These are phyloP conservation scores for Vickermania spadyakhi DNA, from an alignment of 208 protist genomes.

Conservation along the genomic window DNA sequence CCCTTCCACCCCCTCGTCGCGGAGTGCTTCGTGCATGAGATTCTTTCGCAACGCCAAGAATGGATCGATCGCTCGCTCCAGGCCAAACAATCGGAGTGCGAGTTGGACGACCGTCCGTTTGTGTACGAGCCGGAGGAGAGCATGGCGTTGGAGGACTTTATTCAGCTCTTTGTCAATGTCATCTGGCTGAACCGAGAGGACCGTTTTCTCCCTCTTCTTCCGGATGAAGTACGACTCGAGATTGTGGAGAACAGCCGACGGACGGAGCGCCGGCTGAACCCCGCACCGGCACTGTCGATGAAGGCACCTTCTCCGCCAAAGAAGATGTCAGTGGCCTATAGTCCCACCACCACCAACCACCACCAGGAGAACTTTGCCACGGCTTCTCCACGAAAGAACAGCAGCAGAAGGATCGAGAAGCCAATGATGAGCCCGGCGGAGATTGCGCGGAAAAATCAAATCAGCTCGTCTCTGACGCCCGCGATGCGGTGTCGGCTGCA, in stretches of 20 bases:
- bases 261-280: background rate
- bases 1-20: conserved; percentile 48
- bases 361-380: background rate
- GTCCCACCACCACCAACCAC: too few relatives aligned
- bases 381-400: background rate
- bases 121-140: background rate
- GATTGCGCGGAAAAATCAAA: background rate
- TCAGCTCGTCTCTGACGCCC: background rate
- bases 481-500: conserved; percentile 1
- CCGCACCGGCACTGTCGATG: background rate
- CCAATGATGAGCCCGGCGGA: background rate
- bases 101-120: background rate
- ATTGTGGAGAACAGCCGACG: background rate
- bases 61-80: background rate
- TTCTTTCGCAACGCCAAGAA: conserved; percentile 42
- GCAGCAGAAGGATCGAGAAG: background rate
- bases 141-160: conserved; percentile 26
- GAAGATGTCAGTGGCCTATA: background rate
- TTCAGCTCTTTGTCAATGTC: conserved; percentile 37
- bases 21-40: conserved; percentile 47
- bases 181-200: conserved; percentile 34
- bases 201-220: conserved; percentile 18
- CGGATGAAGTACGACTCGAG: conserved; percentile 7
- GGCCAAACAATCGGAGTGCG: background rate
- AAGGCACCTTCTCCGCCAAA: background rate